Evolutionary conservation across 176 grass and related monocot genomes (phyloP), one percentile per base, ranked within the genome.

Genomic region (Dendrocalamus sinicus): DNA sequence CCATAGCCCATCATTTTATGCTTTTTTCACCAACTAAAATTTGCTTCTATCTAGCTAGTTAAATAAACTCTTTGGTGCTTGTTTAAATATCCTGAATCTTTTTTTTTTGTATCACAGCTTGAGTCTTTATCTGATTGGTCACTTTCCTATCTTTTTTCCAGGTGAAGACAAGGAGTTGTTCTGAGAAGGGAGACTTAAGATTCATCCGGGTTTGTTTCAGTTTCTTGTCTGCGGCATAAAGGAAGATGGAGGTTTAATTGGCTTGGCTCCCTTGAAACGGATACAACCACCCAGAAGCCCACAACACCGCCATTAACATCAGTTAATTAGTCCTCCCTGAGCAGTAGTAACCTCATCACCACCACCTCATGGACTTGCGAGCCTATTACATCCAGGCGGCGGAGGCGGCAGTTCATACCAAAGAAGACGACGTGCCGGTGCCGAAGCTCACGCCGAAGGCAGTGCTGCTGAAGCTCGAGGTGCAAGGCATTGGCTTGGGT

Each of bases 1-100:
- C 23, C 66, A 28, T 19, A 62, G 39, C 74, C 8, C 84, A 22
- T 87, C 17, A 86, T 86, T 83, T 86, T 19, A 82, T 90, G 88
- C 24, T 24, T 71, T 65, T 20, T 62, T 4, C 8, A 71, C 17
- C 53, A 66, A 13, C 12, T 20, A 23, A 45, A 86, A 63, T 45
- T 6, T 12, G 8, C 8, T 73, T 58, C 2, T 70, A 23, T 14
- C 11, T 47, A 47, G 45, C 35, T 45, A 0, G 5, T 41, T 19
- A 7, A 43, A 45, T 46, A 37, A 44, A 32, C 5, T 45, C 10
- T 40, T 67, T 4, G 32, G 64, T 39, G 32, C 28, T 39, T 16
- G 7, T 67, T 37, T 32, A 67, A 8, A 54, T 40, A 53, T 39
- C 52, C 8, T 7, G 23, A 9, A 9, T 0, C 46, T 10, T 22